These are phyloP conservation scores for Cyclospora cayetanensis DNA, from an alignment of 169 alveolate genomes.

Conservation along the genomic window DNA sequence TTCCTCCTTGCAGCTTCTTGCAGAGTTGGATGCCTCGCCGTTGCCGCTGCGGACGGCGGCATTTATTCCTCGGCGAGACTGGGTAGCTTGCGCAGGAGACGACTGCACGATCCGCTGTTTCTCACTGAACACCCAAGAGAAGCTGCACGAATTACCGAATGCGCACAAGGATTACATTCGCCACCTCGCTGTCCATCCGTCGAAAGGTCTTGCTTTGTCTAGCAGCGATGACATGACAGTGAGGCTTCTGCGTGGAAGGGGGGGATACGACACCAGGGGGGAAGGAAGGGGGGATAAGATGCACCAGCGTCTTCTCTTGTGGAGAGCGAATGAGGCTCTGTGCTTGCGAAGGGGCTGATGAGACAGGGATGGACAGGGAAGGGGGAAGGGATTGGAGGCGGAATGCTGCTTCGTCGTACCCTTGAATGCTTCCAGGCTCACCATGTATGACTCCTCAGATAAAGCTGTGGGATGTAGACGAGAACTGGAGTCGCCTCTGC, in stretches of 20 bases:
- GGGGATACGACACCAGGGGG: neutral
- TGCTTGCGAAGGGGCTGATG: too few species aligned
- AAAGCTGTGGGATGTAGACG: slow-evolving; percentile 97
- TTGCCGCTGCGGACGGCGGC: slow-evolving; percentile 69
- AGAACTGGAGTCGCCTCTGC: slow-evolving; percentile 91
- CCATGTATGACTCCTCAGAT: too few species aligned
- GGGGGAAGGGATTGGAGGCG: neutral
- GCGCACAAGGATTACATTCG: slow-evolving; percentile 99
- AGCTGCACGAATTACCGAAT: slow-evolving; percentile 90
- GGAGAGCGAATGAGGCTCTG: too few species aligned
- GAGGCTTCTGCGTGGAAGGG: neutral
- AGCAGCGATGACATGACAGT: slow-evolving; percentile 98
- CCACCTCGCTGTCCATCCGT: slow-evolving; percentile 96
- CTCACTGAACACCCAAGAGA: slow-evolving; percentile 97
- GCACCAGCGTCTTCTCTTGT: too few species aligned
- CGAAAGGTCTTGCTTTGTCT: slow-evolving; percentile 93
- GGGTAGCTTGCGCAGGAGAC: slow-evolving; percentile 93
- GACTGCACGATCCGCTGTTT: slow-evolving; percentile 93
- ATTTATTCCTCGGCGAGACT: neutral
- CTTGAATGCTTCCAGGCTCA: neutral
- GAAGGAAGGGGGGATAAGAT: neutral
- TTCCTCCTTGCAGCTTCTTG: slow-evolving; percentile 90
- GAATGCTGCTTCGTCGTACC: neutral
- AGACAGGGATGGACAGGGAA: neutral
- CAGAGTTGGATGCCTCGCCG: slow-evolving; percentile 91